Evolutionary conservation across 1,284 basidiomycete species (phyloP), one percentile per base, ranked within the genome.

Genomic region (Mycena citricolor): DNA sequence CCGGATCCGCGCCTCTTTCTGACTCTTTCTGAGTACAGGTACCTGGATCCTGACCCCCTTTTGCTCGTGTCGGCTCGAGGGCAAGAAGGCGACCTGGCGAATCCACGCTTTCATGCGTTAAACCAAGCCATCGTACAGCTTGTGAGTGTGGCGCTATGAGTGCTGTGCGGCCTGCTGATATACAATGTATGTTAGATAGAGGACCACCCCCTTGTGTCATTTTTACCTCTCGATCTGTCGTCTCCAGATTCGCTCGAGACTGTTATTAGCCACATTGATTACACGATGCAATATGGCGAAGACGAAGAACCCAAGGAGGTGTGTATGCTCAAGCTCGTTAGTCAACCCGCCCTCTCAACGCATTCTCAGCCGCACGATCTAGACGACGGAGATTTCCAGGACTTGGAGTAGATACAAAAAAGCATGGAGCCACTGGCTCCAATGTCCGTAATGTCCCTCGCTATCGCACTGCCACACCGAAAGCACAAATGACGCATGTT

Each of bases 201-300:
- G 64, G 97, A 99, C 62, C 94, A 98, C 64, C 95, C 94, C 37
- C 80, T 99, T 44, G 97, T 99, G 4, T 94, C 92, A 2, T 99
- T 99, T 73, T 70, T 99, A 29, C 94, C 97, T 1, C 77, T 99
- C 32, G 93, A 99, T 66, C 81, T 97, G 38, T 87, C 91, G 3
- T 81, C 83, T 51, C 83, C 94, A 39, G 93, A 97, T 57, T 94
- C 90, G 8, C 75, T 99, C 37, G 90, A 92, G 60, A 85, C 81
- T 1, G 83, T 98, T 11, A 76, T 99, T 38, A 94, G 91, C 61
- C 94, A 98, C 63, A 89, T 99, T 47, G 97, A 99, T 69, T 94
- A 94, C 59, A 87, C 92, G 50, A 91, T 98, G 81, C 94, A 97
- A 64, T 97, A 94, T 57, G 92, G 91, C 33, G 91, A 94, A 69